A percentile compares a stretch with the other conserved stretches of the same genome.
Conservation (phyloP, 2,329 filamentous ascomycete genomes). For the Tolypocladium tropicale region DNA sequence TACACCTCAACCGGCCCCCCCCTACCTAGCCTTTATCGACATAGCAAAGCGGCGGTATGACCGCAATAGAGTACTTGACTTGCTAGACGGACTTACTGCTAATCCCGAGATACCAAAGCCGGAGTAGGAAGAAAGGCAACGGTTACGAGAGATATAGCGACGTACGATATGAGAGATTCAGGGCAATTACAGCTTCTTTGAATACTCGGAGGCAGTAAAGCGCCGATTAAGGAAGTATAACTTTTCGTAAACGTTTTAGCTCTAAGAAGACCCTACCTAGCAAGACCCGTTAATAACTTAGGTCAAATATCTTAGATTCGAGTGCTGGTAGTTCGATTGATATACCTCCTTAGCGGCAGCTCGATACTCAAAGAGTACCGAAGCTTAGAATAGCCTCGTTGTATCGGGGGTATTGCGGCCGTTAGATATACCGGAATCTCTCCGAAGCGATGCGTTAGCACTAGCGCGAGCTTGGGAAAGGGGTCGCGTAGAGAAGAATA, state of each 20-base stretch:
- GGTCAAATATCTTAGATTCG: not conserved
- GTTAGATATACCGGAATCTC: not conserved
- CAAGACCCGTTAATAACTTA: not conserved
- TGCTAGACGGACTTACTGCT: not conserved
- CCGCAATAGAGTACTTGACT: not conserved
- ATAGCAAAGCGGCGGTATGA: not conserved
- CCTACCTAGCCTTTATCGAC: not conserved
- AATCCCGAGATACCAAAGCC: not conserved
- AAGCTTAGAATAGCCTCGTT: not conserved
- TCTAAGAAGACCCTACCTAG: not conserved
- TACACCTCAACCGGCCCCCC: no score
- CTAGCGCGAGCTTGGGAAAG: not conserved
- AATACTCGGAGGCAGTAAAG: not conserved
- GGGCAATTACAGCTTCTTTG: not conserved
- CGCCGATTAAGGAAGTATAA: not conserved
- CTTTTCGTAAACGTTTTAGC: not conserved
- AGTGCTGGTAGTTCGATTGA: not conserved
- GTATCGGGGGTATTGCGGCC: not conserved
- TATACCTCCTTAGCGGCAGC: not conserved
- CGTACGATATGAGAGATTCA: not conserved
- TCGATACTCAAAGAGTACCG: not conserved
- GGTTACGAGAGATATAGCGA: not conserved
- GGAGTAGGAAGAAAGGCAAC: not conserved
- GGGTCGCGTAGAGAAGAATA: not conserved
- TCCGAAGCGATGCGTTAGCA: not conserved